Evolutionary conservation across 176 grass and related monocot species (phyloP), one percentile per base, ranked within the genome.

Genomic region (Oryza meyeriana): DNA sequence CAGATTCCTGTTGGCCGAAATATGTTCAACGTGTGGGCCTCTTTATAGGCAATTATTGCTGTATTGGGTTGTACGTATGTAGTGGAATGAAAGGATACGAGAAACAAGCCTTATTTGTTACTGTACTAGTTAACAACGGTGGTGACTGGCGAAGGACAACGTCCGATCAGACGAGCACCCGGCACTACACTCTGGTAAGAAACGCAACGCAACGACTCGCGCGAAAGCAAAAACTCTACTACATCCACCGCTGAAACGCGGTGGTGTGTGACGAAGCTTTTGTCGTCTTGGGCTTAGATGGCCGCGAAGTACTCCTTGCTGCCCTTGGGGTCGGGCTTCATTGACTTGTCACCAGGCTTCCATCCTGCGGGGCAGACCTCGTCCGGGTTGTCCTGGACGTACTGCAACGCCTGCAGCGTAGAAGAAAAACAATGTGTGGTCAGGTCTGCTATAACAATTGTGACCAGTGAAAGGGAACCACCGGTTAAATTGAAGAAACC

Each of bases 311-410:
- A 97, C 57, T 97, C 94, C 83, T 97, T 91, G 87, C 94, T 93
- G 20, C 88, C 88, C 84, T 93, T 97, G 28, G 91, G 88, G 75
- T 97, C 91, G 5, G 88, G 89, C 87, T 97, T 97, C 94, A 97
- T 97, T 0, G 94, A 91, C 67, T 85, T 95, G 20, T 93, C 93
- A 61, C 90, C 89, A 14, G 89, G 89, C 64, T 99, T 99, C 93
- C 96, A 93, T 69, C 93, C 93, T 13, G 93, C 93, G 13, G 91
- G 93, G 82, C 92, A 98, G 17, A 99, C 96, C 85, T 99, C 96
- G 42, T 99, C 96, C 1, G 96, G 96, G 88, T 99, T 99, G 42
- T 98, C 92, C 72, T 98, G 92, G 55, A 98, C 92, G 76, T 93
- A 98, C 47, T 93, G 88, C 82, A 98, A 78, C 26, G 94, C 94